Evolutionary conservation across 495 filamentous ascomycete genomes (phyloP).

Genomic region (Aspergillus panamensis): DNA sequence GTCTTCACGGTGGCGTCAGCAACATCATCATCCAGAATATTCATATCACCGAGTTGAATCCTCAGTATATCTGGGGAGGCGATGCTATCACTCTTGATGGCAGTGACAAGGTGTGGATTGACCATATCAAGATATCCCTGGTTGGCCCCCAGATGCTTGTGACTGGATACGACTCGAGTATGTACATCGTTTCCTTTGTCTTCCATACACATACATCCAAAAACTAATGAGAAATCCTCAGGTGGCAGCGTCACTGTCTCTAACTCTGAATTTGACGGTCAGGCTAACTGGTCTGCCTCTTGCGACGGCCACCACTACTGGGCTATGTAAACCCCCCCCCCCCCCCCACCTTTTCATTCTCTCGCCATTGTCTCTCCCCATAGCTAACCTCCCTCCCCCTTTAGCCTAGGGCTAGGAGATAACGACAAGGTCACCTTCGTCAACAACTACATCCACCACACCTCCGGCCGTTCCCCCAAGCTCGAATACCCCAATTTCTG

Average conservation of each 20-base stretch:
- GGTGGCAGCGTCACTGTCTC: conserved; percentile 33
- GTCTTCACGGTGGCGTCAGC: conserved; percentile 34
- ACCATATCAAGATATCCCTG: conserved; percentile 36
- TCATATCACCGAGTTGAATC: conserved; percentile 42
- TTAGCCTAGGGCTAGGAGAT: conserved; percentile 31
- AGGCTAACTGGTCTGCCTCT: conserved; percentile 46
- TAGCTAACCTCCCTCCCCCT: neutral
- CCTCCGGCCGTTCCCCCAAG: conserved; percentile 51
- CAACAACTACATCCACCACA: conserved; percentile 48
- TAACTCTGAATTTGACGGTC: conserved; percentile 49
- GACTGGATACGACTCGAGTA: conserved; percentile 26
- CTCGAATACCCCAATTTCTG: conserved; percentile 45
- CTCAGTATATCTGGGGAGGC: conserved; percentile 42
- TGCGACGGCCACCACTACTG: conserved; percentile 57
- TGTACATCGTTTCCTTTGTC: conserved; percentile 3
- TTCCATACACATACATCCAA: neutral
- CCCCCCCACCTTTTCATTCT: neutral
- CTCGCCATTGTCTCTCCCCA: neutral
- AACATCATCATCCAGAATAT: conserved; percentile 49
- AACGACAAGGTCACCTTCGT: conserved; percentile 34
- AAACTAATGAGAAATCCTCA: conserved; percentile 6
- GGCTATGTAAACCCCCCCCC: conserved; percentile 33
- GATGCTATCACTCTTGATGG: conserved; percentile 38
- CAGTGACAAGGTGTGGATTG: conserved; percentile 36
- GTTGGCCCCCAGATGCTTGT: conserved; percentile 34